Evolutionary conservation across 257 asterid species (phyloP), one percentile per base, ranked within the genome.

Genomic region (Thymus quinquecostatus): DNA sequence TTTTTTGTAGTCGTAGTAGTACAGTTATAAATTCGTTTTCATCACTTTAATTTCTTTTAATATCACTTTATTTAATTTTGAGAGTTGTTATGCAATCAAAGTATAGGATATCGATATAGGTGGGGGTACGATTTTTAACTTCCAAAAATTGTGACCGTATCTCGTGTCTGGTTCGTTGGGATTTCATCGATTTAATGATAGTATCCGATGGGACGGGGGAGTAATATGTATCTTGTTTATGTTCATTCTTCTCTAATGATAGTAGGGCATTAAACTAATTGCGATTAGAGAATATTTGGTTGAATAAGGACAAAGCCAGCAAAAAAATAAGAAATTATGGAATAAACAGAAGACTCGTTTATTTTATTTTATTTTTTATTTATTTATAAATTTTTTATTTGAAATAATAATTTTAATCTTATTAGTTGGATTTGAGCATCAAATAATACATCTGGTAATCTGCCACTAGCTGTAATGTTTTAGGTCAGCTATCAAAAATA

Each of bases 281-380:
- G 21, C 21, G 21, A 21, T 21, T 21, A 21, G 21, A 21, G 21
- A 21, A 38, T 6, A 6, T 9, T 59, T 59, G 29, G 58, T 12
- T 69, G 66, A 33, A 72, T 67, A 60, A 71, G 64, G 69, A 72
- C 79, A 78, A 68, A 71, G 41, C 60, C 81, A 79, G 83, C 74
- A 68, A 69, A 78, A 66, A 40, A 10, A 21, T 21, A 21, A 21
- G 21, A 21, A 53, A 69, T 64, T 72, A 74, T 72, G 80, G 70
- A 60, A 56, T 55, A 68, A 21, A 9, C 55, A 60, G 60, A 74
- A 56, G 50, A 21, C 21, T 21, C 21, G 21, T 21, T 21, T 21
- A 21, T 21, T 21, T 21, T 21, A 21, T 67, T 67, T 67, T n/a
- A n/a, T 28, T 10, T 43, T 21, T 9, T 41, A 63, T 27, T 47